phyloP scores from a whole-genome alignment of 2,329 filamentous ascomycete species.

The Cryphonectria japonica region DNA sequence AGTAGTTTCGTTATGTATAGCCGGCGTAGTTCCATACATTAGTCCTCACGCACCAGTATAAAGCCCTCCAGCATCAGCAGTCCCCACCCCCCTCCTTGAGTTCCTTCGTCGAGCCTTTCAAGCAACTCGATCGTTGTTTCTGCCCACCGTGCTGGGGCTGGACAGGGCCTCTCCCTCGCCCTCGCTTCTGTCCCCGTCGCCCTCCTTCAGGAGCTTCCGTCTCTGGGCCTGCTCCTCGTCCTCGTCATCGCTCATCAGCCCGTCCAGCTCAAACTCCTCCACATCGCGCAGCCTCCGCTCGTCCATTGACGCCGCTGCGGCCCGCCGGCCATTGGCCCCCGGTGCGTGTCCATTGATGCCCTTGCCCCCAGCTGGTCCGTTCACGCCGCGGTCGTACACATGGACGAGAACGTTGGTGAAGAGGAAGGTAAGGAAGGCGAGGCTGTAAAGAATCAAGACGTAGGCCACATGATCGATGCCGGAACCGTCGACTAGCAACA shows the following conservation, averaged over 20 bases:
- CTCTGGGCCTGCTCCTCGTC: constrained; percentile 54
- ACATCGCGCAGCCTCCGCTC: constrained; percentile 73
- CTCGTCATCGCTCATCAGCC: constrained; percentile 86
- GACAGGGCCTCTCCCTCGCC: constrained; percentile 40
- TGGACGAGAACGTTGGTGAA: constrained; percentile 86
- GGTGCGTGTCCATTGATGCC: constrained; percentile 41
- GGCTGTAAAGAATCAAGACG: constrained; percentile 85
- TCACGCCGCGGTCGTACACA: constrained; percentile 72
- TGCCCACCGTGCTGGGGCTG: constrained; percentile 54
- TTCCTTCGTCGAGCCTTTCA: neutral
- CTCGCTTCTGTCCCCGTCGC: constrained; percentile 33
- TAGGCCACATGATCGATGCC: constrained; percentile 89
- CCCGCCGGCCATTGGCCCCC: constrained; percentile 11
- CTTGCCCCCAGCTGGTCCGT: constrained; percentile 42
- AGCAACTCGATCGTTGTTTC: constrained; percentile 46
- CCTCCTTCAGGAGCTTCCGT: constrained; percentile 41
- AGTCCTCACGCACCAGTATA: neutral
- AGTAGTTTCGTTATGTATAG: neutral
- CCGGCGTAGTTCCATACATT: neutral
- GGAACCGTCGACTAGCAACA: constrained; percentile 73
- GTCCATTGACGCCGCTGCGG: constrained; percentile 36
- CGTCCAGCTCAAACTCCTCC: constrained; percentile 92
- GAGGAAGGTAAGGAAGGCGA: constrained; percentile 89
- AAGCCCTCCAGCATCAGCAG: too few relatives aligned
- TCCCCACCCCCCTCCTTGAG: neutral